A percentile compares a stretch with the other conserved stretches of the same genome.
phyloP scores from a whole-genome alignment of 495 filamentous ascomycete genomes.

The Xylaria telfairii region DNA sequence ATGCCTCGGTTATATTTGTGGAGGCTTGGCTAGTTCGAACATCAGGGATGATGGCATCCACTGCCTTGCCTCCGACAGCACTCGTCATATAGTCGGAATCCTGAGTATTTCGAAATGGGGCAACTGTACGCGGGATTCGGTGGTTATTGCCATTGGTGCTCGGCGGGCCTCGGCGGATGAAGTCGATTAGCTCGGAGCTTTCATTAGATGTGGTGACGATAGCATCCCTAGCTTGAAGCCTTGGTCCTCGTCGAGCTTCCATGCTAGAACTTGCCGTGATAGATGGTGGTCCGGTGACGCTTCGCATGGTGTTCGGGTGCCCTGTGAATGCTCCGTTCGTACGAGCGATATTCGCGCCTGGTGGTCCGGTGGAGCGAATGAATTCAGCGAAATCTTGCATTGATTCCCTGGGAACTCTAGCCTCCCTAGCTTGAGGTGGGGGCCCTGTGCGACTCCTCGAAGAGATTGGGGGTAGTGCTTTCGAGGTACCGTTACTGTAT shows the following conservation, averaged over 20 bases:
- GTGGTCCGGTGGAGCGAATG: slow-evolving; percentile 80
- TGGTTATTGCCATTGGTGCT: slow-evolving; percentile 53
- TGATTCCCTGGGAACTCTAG: slow-evolving; percentile 67
- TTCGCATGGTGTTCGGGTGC: slow-evolving; percentile 28
- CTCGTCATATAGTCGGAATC: slow-evolving; percentile 75
- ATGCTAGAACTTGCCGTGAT: slow-evolving; percentile 39
- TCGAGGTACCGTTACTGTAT: slow-evolving; percentile 34
- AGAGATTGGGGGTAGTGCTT: slow-evolving; percentile 36
- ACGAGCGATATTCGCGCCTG: slow-evolving; percentile 40
- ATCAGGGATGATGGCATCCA: slow-evolving; percentile 55
- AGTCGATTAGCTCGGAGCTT: slow-evolving; percentile 89
- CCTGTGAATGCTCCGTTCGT: slow-evolving; percentile 24
- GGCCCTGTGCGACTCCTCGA: slow-evolving; percentile 44
- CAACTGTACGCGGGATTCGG: slow-evolving; percentile 81
- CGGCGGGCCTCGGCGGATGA: slow-evolving; percentile 84
- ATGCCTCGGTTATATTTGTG: slow-evolving; percentile 49
- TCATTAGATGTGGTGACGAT: slow-evolving; percentile 63
- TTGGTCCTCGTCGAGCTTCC: slow-evolving; percentile 44
- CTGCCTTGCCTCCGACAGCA: slow-evolving; percentile 55
- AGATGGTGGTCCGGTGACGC: slow-evolving; percentile 29
- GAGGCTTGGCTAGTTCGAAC: slow-evolving; percentile 52
- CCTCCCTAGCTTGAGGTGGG: slow-evolving; percentile 66
- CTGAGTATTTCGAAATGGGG: slow-evolving; percentile 83
- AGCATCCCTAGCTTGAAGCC: slow-evolving; percentile 75
- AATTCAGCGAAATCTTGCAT: slow-evolving; percentile 84